phyloP scores from a whole-genome alignment of 345 rosid genomes.

The Clausena lansium region DNA sequence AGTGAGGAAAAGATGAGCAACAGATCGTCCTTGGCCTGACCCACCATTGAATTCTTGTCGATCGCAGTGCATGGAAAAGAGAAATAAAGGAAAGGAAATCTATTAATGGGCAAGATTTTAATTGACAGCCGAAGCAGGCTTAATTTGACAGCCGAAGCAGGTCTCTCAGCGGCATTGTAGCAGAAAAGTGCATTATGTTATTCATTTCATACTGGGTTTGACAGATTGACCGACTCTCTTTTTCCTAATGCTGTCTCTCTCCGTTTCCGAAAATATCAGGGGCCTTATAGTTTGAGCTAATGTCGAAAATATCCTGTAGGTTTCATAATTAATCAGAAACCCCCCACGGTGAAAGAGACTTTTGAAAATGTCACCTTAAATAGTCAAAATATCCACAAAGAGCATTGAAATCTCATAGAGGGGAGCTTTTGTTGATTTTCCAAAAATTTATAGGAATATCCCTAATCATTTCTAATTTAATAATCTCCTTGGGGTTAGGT shows the following conservation, averaged over 20 bases:
- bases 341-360: not conserved
- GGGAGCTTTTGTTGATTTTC: no score
- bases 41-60: slow-evolving; percentile 32
- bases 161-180: not conserved
- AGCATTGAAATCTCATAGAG: no score
- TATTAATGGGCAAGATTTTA: not conserved
- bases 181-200: slow-evolving; percentile 17
- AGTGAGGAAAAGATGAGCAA: slow-evolving; percentile 10
- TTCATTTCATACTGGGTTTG: slow-evolving; percentile 5
- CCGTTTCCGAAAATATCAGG: not conserved
- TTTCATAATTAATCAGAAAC: not conserved
- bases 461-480: not conserved
- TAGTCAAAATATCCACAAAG: no score
- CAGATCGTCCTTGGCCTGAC: slow-evolving; percentile 27
- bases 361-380: no score
- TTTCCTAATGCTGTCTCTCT: not conserved
- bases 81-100: not conserved
- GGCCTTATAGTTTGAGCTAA: not conserved
- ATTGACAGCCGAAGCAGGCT: slow-evolving; percentile 7
- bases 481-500: not conserved
- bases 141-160: not conserved
- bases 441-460: not conserved
- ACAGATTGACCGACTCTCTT: slow-evolving; percentile 14
- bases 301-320: not conserved
- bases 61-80: not conserved